phyloP scores from a whole-genome alignment of 2,329 filamentous ascomycete species.

The Colletotrichum sojae region DNA sequence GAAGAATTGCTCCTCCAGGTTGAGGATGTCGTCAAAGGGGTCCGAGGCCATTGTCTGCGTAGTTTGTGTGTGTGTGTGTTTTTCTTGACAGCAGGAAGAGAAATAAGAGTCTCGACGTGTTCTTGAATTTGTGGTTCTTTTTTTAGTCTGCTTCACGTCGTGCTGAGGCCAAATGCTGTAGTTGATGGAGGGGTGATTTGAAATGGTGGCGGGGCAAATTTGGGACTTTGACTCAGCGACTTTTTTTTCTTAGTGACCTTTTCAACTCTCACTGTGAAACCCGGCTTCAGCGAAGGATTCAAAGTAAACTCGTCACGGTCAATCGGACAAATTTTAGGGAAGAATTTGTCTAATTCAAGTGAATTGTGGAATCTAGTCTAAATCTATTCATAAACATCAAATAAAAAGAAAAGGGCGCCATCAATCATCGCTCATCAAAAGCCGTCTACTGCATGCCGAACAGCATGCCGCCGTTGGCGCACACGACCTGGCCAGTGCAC shows the following conservation, averaged over 20 bases:
- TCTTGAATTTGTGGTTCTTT: too few relatives aligned
- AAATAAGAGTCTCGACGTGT: too few relatives aligned
- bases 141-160: not conserved
- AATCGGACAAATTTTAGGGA: not conserved
- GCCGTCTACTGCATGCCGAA: constrained; percentile 48
- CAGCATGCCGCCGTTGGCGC: constrained; percentile 83
- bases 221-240: constrained; percentile 35
- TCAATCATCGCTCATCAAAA: not conserved
- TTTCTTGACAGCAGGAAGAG: not conserved
- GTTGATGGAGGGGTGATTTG: constrained; percentile 33
- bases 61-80: not conserved
- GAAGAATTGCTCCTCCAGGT: constrained; percentile 81
- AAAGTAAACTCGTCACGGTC: not conserved
- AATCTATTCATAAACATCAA: constrained; percentile 14
- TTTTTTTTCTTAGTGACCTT: constrained; percentile 37
- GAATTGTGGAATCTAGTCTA: constrained; percentile 29
- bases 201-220: constrained; percentile 35
- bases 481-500: constrained; percentile 85
- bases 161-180: constrained; percentile 3
- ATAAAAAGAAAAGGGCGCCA: not conserved
- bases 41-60: constrained; percentile 55
- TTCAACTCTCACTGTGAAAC: not conserved
- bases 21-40: constrained; percentile 70
- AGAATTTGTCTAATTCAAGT: not conserved
- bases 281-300: not conserved